Percentiles rank a stretch among this genome's conserved stretches.
These are phyloP conservation scores for Phytopythium kandeliae DNA, from an alignment of 352 stramenopile genomes.

Conservation along the genomic window DNA sequence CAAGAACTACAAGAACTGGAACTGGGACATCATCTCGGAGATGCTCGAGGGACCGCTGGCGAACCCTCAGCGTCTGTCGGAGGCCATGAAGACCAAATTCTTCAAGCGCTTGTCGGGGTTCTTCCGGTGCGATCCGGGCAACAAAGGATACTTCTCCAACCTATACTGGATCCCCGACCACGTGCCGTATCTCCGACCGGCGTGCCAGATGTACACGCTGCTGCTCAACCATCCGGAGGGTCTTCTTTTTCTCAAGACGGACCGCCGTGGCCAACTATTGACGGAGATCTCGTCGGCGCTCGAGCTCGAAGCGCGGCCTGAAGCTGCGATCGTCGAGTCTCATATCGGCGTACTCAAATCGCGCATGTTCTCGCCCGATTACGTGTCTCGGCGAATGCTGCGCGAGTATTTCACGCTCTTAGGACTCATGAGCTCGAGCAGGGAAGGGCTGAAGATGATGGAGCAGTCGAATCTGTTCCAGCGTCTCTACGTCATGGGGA, in stretches of 20 bases:
- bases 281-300: slow-evolving; percentile 83
- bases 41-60: slow-evolving; percentile 82
- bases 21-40: slow-evolving; percentile 90
- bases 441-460: slow-evolving; percentile 89
- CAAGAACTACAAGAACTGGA: slow-evolving; percentile 91
- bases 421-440: slow-evolving; percentile 86
- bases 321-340: slow-evolving; percentile 85
- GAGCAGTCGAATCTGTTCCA: slow-evolving; percentile 89
- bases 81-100: slow-evolving; percentile 92
- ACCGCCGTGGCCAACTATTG: slow-evolving; percentile 75
- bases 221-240: slow-evolving; percentile 84
- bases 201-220: slow-evolving; percentile 89
- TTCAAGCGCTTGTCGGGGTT: slow-evolving; percentile 89
- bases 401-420: slow-evolving; percentile 87
- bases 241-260: slow-evolving; percentile 84
- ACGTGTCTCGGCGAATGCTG: slow-evolving; percentile 81
- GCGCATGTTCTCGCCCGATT: slow-evolving; percentile 86
- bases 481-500: slow-evolving; percentile 82
- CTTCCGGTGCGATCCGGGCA: slow-evolving; percentile 85
- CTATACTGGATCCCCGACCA: slow-evolving; percentile 89
- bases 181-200: slow-evolving; percentile 79
- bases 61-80: slow-evolving; percentile 79
- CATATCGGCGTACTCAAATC: slow-evolving; percentile 84
- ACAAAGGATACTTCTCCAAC: slow-evolving; percentile 88
- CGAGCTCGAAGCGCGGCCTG: slow-evolving; percentile 76